Conservation (phyloP, 169 alveolate genomes). For the Cryptosporidium parvum region DNA sequence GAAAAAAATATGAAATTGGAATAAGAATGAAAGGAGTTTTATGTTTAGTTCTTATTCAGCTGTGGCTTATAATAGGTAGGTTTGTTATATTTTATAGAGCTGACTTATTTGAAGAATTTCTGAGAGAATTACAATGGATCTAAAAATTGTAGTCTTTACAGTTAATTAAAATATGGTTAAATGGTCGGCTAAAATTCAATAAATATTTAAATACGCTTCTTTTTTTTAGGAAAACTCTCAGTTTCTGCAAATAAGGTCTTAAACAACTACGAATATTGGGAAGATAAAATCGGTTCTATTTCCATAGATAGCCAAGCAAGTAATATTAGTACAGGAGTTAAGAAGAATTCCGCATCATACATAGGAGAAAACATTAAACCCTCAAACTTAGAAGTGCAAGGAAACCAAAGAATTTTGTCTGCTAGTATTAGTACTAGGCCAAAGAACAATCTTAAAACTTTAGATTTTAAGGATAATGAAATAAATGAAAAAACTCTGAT, state of each 20-base stretch:
- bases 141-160: neutral
- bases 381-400: neutral
- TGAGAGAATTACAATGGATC: neutral
- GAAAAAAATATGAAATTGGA: neutral
- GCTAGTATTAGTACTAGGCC: neutral
- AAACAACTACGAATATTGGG: slow-evolving; percentile 52
- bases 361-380: neutral
- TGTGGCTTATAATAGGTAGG: slow-evolving; percentile 5
- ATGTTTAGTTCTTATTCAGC: neutral
- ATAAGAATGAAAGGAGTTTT: neutral
- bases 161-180: neutral
- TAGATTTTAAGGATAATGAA: neutral
- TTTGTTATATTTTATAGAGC: neutral
- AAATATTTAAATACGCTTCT: neutral
- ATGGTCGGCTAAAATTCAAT: neutral
- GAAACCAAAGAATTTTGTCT: neutral
- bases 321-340: neutral
- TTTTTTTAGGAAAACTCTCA: neutral
- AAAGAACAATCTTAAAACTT: neutral
- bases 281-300: neutral
- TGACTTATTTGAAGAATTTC: neutral
- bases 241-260: slow-evolving; percentile 25
- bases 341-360: neutral
- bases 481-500: neutral
- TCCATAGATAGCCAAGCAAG: slow-evolving; percentile 41